Percentiles rank a stretch among this genome's conserved stretches.
phyloP scores from a whole-genome alignment of 2,329 filamentous ascomycete genomes.

The Aaosphaeria pasadenensis region DNA sequence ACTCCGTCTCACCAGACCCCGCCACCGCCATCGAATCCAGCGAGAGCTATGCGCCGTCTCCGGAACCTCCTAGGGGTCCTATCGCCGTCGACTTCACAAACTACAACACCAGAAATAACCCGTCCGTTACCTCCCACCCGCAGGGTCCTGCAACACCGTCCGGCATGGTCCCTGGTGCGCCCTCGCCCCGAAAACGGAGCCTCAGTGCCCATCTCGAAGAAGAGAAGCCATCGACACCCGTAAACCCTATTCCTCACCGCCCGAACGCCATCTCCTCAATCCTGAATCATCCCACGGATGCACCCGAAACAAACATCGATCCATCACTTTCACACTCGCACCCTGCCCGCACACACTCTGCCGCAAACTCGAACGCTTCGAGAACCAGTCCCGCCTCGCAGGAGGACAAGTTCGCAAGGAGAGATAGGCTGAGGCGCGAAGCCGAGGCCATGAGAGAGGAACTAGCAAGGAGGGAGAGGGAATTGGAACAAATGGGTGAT shows the following conservation, averaged over 20 bases:
- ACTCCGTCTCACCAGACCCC: conserved; percentile 34
- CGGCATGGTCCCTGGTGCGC: conserved; percentile 2
- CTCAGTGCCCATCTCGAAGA: conserved; percentile 30
- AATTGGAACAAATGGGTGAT: conserved; percentile 30
- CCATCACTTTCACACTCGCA: conserved; percentile 24
- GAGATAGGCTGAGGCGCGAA: conserved; percentile 28
- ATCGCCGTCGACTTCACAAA: conserved; percentile 37
- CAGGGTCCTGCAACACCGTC: conserved; percentile 8
- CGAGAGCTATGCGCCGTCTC: conserved; percentile 18
- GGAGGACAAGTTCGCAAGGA: conserved; percentile 27
- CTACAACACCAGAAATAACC: conserved; percentile 18
- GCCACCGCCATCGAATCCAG: conserved; percentile 23
- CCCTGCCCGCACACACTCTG: conserved; percentile 16
- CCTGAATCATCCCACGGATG: conserved; percentile 21
- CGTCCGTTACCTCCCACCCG: conserved; percentile 13
- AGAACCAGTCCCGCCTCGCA: conserved; percentile 5
- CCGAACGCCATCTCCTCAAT: conserved; percentile 34
- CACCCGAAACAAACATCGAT: conserved; percentile 29
- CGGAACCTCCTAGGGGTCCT: conserved; percentile 26
- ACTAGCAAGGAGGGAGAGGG: conserved; percentile 23
- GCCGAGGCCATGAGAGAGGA: conserved; percentile 30
- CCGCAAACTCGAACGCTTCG: conserved; percentile 4
- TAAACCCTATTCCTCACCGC: conserved; percentile 25
- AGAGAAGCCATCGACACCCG: conserved; percentile 16
- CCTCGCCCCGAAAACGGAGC: conserved; percentile 32